phyloP scores from a whole-genome alignment of 2,329 filamentous ascomycete species.

The Juglanconis sp. region DNA sequence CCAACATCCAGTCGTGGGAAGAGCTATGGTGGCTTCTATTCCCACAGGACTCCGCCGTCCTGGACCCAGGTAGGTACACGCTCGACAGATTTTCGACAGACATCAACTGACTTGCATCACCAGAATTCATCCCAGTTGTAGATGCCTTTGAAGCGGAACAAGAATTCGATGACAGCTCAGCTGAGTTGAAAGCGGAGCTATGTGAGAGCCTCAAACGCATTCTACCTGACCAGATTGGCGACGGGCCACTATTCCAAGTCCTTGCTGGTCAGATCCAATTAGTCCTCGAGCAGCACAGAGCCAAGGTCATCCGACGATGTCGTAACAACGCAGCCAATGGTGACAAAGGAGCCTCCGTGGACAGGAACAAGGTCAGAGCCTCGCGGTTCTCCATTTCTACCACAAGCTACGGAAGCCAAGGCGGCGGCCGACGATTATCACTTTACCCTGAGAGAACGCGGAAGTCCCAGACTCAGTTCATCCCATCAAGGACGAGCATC shows the following conservation, averaged over 20 bases:
- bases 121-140: slow-evolving; percentile 13
- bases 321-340: slow-evolving; percentile 1
- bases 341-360: not conserved
- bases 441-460: not conserved
- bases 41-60: slow-evolving; percentile 7
- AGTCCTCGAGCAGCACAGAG: slow-evolving; percentile 17
- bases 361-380: not conserved
- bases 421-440: slow-evolving; percentile 2
- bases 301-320: slow-evolving; percentile 14
- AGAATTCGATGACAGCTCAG: slow-evolving; percentile 14
- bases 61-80: slow-evolving; percentile 9
- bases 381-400: slow-evolving; percentile 11
- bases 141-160: slow-evolving; percentile 17
- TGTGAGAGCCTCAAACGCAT: slow-evolving; percentile 12
- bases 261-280: slow-evolving; percentile 17
- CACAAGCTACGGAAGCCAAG: not conserved
- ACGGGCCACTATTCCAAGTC: slow-evolving; percentile 8
- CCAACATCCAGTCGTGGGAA: slow-evolving; percentile 6
- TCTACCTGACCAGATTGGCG: slow-evolving; percentile 12
- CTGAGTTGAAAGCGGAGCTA: slow-evolving; percentile 13
- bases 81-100: not conserved
- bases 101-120: not conserved
- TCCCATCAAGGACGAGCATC: slow-evolving; percentile 4
- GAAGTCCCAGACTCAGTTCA: not conserved
- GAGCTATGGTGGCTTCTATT: slow-evolving; percentile 14